These are phyloP conservation scores for Rosellinia necatrix DNA, from an alignment of 2,329 filamentous ascomycete species.

Conservation along the genomic window DNA sequence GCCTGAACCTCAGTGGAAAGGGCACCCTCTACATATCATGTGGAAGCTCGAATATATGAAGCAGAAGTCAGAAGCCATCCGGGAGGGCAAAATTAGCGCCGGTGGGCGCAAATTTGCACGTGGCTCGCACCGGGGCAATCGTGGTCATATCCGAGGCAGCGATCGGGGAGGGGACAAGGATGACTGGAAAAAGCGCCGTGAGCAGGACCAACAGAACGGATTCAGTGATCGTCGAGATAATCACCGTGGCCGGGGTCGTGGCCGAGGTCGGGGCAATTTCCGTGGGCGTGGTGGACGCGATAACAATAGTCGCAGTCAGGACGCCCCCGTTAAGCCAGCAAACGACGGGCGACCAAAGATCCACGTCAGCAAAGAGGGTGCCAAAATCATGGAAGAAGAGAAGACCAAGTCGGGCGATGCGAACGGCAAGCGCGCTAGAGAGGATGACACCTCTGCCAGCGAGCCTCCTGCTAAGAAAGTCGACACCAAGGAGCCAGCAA, in stretches of 20 bases:
- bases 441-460: slow-evolving; percentile 52
- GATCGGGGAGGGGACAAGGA: slow-evolving; percentile 50
- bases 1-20: slow-evolving; percentile 83
- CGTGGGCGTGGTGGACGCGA: slow-evolving; percentile 48
- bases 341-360: slow-evolving; percentile 49
- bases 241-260: slow-evolving; percentile 43
- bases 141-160: slow-evolving; percentile 44
- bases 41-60: slow-evolving; percentile 86
- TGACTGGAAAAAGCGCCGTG: slow-evolving; percentile 68
- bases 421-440: slow-evolving; percentile 60
- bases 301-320: slow-evolving; percentile 42
- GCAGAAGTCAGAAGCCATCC: slow-evolving; percentile 75
- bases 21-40: slow-evolving; percentile 77
- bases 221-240: slow-evolving; percentile 54
- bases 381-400: slow-evolving; percentile 41
- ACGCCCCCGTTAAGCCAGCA: slow-evolving; percentile 38
- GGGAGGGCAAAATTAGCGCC: slow-evolving; percentile 70
- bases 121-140: slow-evolving; percentile 40
- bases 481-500: slow-evolving; percentile 52
- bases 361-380: slow-evolving; percentile 48
- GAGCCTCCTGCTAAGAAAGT: slow-evolving; percentile 66
- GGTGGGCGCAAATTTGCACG: slow-evolving; percentile 47
- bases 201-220: slow-evolving; percentile 64
- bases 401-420: slow-evolving; percentile 29
- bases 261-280: slow-evolving; percentile 48